These are phyloP conservation scores for Rhizoclosmatium globosum DNA, from an alignment of 192 early-diverging fungal genomes.

Conservation along the genomic window DNA sequence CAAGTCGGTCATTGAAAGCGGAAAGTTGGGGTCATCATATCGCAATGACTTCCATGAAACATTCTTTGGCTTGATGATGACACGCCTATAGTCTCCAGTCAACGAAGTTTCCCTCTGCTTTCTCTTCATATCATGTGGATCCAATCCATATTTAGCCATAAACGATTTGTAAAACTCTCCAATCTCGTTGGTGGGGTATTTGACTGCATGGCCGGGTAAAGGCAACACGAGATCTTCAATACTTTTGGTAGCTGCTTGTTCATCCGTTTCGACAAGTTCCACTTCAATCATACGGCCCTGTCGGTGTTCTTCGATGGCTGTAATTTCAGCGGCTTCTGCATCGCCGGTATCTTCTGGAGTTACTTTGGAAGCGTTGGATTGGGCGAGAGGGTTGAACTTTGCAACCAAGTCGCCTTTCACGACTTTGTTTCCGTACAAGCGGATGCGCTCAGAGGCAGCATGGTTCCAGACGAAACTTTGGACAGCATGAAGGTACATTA, in stretches of 20 bases:
- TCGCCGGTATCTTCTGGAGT: slow-evolving; percentile 25
- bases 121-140: slow-evolving; percentile 70
- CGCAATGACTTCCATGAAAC: slow-evolving; percentile 44
- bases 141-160: slow-evolving; percentile 78
- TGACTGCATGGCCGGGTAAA: slow-evolving; percentile 79
- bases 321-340: slow-evolving; percentile 42
- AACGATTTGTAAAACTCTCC: slow-evolving; percentile 68
- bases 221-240: slow-evolving; percentile 95
- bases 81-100: slow-evolving; percentile 58
- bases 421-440: slow-evolving; percentile 68
- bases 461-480: slow-evolving; percentile 96
- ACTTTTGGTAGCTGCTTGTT: slow-evolving; percentile 72
- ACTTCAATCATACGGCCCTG: slow-evolving; percentile 34
- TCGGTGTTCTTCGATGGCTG: slow-evolving; percentile 39
- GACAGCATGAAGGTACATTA: slow-evolving; percentile 97
- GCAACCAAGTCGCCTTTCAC: slow-evolving; percentile 89
- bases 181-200: slow-evolving; percentile 83
- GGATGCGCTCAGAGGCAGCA: slow-evolving; percentile 78
- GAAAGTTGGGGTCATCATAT: slow-evolving; percentile 44
- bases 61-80: slow-evolving; percentile 49
- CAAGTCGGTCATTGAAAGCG: slow-evolving; percentile 46
- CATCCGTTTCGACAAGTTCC: slow-evolving; percentile 67
- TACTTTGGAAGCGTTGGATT: slow-evolving; percentile 17
- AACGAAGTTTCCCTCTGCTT: slow-evolving; percentile 60
- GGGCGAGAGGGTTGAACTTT: slow-evolving; percentile 39